A percentile compares a stretch with the other conserved stretches of the same genome.
These are phyloP conservation scores for Lavandula angustifolia DNA, from an alignment of 257 asterid genomes.

Conservation along the genomic window DNA sequence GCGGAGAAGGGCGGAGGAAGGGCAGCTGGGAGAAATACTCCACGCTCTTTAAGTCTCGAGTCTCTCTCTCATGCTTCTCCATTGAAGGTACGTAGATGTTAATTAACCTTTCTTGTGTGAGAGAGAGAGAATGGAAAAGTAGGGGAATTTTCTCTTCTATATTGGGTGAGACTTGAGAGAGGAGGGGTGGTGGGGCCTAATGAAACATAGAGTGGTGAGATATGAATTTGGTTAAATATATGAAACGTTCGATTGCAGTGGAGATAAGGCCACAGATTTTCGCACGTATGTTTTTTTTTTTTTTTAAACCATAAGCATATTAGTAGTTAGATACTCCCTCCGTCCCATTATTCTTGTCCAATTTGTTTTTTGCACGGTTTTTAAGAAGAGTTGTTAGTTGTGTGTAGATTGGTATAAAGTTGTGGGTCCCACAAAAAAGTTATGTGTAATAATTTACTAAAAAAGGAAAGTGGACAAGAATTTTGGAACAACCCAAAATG, in stretches of 20 bases:
- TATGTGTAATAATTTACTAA: no score
- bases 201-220: slow-evolving; percentile 37
- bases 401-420: no score
- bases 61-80: slow-evolving; percentile 40
- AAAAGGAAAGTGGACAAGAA: no score
- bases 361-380: no score
- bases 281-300: neutral
- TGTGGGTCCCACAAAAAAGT: no score
- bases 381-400: no score
- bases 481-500: no score
- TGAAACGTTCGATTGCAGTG: slow-evolving; percentile 33
- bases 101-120: neutral
- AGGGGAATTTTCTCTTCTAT: neutral
- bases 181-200: slow-evolving; percentile 36
- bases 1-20: slow-evolving; percentile 61
- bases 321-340: neutral
- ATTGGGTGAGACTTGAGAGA: neutral
- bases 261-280: slow-evolving; percentile 24
- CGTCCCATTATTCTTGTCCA: no score
- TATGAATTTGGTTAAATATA: slow-evolving; percentile 30
- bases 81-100: neutral
- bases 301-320: neutral
- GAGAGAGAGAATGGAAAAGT: neutral
- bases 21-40: slow-evolving; percentile 96
- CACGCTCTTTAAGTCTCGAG: slow-evolving; percentile 84